Evolutionary conservation across 768 basidiomycete genomes (phyloP).

Genomic region (Xerocomellus amylosporus): DNA sequence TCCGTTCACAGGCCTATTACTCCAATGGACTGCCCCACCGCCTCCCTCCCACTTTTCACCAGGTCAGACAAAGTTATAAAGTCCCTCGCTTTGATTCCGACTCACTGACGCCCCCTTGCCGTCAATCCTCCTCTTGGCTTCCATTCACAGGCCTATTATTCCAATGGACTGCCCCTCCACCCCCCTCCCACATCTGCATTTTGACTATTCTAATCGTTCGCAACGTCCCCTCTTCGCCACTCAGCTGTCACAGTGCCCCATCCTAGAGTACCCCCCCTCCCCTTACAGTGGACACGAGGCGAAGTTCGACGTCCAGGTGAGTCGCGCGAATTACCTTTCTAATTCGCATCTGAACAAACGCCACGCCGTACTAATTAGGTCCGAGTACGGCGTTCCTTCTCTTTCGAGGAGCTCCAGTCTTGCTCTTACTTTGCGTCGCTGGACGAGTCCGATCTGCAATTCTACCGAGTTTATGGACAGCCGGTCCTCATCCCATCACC

Average conservation of each 20-base stretch:
- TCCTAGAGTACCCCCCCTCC: conserved; percentile 1
- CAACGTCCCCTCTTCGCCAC: background rate
- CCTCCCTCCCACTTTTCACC: conserved; percentile 6
- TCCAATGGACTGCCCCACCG: conserved; percentile 13
- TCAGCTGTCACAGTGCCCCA: conserved; percentile 1
- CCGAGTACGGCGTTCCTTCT: conserved; percentile 31
- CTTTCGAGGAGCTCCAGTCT: conserved; percentile 35
- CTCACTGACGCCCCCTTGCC: conserved; percentile 19
- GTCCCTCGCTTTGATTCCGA: conserved; percentile 9
- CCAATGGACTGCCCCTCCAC: conserved; percentile 14
- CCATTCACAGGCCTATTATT: background rate
- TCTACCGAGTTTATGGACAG: conserved; percentile 33
- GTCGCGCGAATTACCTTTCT: background rate
- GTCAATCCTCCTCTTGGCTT: conserved; percentile 17
- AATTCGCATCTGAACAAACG: background rate
- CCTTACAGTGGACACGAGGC: conserved; percentile 11
- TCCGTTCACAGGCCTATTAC: conserved; percentile 2
- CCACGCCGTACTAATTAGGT: conserved; percentile 15
- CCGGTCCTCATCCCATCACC: conserved; percentile 30
- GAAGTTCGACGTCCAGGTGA: conserved; percentile 25
- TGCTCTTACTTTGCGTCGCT: conserved; percentile 29
- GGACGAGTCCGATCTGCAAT: conserved; percentile 34
- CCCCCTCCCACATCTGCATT: background rate
- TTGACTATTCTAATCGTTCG: background rate
- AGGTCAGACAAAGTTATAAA: conserved; percentile 34